Percentiles rank a stretch among this genome's conserved stretches.
Evolutionary conservation across 2,329 filamentous ascomycete genomes (phyloP).

Genomic region (Aspergillus tanneri): DNA sequence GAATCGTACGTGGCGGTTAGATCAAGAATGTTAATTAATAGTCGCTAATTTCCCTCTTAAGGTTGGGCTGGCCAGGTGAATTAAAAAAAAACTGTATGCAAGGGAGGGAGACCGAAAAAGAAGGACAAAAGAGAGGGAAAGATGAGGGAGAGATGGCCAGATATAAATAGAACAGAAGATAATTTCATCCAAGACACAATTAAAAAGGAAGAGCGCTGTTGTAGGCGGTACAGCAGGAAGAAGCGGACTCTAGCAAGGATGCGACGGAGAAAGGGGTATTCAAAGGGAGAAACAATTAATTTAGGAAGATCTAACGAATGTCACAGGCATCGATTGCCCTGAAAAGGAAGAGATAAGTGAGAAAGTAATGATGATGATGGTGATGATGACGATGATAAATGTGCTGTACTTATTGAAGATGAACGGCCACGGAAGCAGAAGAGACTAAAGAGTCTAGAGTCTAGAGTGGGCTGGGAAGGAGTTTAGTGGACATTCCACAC

Average conservation of each 20-base stretch:
- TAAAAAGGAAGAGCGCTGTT: neutral
- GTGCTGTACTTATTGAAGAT: too few species aligned
- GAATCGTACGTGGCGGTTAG: conserved; percentile 22
- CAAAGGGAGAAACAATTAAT: neutral
- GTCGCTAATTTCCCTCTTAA: neutral
- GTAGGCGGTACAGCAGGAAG: neutral
- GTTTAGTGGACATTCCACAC: too few species aligned
- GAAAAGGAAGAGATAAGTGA: neutral
- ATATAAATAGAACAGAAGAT: neutral
- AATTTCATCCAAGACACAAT: neutral
- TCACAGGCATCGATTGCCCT: conserved; percentile 29
- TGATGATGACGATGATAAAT: neutral
- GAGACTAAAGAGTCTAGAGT: too few species aligned
- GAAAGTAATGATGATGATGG: neutral
- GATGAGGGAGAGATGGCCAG: neutral
- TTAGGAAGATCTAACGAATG: conserved; percentile 27
- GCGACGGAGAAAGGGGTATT: conserved; percentile 7
- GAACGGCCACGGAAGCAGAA: too few species aligned
- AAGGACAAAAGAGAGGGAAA: neutral
- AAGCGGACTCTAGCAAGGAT: conserved; percentile 4
- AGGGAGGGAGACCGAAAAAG: neutral
- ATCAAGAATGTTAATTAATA: conserved; percentile 10
- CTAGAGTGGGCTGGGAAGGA: too few species aligned
- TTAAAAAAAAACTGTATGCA: too few species aligned
- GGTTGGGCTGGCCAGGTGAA: neutral